phyloP scores from a whole-genome alignment of 106 monocot species.

The Phalaenopsis equestris region DNA sequence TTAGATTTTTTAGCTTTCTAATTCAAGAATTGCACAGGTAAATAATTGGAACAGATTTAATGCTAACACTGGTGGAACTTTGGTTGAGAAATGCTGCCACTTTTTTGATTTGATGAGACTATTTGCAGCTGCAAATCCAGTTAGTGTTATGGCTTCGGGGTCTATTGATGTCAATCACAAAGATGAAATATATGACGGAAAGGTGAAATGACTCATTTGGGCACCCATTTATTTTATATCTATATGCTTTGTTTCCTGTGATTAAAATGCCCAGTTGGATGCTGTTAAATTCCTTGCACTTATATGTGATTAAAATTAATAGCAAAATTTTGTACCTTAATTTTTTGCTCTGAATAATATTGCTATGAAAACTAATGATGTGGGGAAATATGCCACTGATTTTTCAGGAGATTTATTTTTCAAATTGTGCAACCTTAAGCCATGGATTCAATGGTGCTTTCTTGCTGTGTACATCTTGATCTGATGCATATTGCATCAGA shows the following conservation, averaged over 20 bases:
- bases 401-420: no score
- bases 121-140: slow-evolving; percentile 78
- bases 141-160: slow-evolving; percentile 90
- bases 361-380: not conserved
- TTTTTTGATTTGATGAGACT: slow-evolving; percentile 96
- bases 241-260: not conserved
- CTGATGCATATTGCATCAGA: no score
- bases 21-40: slow-evolving; percentile 35
- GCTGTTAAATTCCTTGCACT: not conserved
- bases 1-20: not conserved
- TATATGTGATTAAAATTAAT: not conserved
- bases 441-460: no score
- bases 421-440: no score
- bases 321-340: not conserved
- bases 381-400: no score
- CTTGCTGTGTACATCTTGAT: no score
- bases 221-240: not conserved
- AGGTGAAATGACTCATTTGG: slow-evolving; percentile 28
- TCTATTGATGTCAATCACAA: slow-evolving; percentile 92
- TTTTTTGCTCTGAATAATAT: not conserved
- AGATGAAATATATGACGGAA: slow-evolving; percentile 89
- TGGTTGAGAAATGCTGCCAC: slow-evolving; percentile 97
- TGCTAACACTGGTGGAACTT: slow-evolving; percentile 72
- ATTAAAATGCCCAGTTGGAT: not conserved
- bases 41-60: slow-evolving; percentile 96